These are phyloP conservation scores for Hypoxylon cercidicola DNA, from an alignment of 495 filamentous ascomycete species.

Conservation along the genomic window DNA sequence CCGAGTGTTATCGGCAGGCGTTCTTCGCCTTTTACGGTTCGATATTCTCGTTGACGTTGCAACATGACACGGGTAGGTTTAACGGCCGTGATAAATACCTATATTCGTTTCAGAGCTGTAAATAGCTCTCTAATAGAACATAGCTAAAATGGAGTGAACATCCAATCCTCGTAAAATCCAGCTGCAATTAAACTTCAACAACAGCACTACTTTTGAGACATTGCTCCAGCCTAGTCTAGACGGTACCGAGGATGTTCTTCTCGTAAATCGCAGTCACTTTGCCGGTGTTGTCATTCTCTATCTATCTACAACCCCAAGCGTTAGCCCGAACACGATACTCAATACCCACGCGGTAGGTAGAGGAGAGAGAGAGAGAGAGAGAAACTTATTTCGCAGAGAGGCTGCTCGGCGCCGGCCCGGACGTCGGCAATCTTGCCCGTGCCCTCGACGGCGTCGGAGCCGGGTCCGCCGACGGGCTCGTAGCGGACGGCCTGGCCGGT, in stretches of 20 bases:
- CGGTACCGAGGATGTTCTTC: conserved; percentile 52
- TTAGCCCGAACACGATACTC: background rate
- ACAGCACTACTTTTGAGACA: no score
- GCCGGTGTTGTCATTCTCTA: conserved; percentile 56
- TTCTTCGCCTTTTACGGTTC: no score
- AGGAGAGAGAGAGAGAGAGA: no score
- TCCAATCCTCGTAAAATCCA: no score
- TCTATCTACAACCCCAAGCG: conserved; percentile 34
- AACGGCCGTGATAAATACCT: no score
- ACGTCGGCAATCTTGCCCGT: conserved; percentile 54
- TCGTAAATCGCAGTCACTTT: conserved; percentile 54
- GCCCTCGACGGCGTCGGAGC: conserved; percentile 53
- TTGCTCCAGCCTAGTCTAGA: conserved; percentile 13
- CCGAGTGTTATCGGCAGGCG: no score
- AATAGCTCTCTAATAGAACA: no score
- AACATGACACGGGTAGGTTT: no score
- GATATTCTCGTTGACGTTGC: background rate
- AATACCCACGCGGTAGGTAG: no score
- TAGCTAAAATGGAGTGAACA: no score
- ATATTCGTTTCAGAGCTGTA: no score
- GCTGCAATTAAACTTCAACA: no score
- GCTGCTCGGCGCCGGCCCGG: conserved; percentile 49
- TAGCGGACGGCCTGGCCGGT: conserved; percentile 52
- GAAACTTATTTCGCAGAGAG: conserved; percentile 54
- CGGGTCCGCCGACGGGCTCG: conserved; percentile 55